These are phyloP conservation scores for Alternaria gansuensis DNA, from an alignment of 2,329 filamentous ascomycete genomes.

Conservation along the genomic window DNA sequence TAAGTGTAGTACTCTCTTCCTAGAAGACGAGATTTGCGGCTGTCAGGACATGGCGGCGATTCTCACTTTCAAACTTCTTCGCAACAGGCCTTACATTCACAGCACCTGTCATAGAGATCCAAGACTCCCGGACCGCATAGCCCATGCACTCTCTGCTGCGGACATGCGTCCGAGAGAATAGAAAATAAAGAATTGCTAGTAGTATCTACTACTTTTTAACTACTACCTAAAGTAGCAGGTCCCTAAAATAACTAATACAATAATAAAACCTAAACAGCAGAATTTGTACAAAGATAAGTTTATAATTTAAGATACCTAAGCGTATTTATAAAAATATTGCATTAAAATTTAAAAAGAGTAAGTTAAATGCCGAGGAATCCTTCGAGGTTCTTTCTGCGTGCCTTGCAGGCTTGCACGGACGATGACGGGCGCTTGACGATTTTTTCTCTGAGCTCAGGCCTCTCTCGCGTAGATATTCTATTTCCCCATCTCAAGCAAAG, in stretches of 20 bases:
- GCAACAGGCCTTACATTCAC: background rate
- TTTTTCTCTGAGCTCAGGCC: conserved; percentile 16
- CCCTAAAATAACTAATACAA: no score
- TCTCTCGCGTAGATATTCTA: conserved; percentile 20
- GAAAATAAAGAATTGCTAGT: no score
- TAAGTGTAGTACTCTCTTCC: background rate
- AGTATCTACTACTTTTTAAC: no score
- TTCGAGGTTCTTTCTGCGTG: background rate
- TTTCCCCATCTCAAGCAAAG: background rate
- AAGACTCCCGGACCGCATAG: background rate
- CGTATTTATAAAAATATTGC: no score
- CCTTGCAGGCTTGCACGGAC: conserved; percentile 8
- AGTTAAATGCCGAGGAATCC: conserved; percentile 1
- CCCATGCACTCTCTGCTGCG: conserved; percentile 1
- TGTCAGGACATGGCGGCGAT: background rate
- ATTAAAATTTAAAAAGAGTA: no score
- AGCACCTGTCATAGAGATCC: conserved; percentile 1
- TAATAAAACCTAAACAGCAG: no score
- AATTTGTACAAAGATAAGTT: no score
- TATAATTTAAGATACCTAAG: no score
- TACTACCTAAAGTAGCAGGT: no score
- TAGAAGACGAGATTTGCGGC: background rate
- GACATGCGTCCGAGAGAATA: background rate
- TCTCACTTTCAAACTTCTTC: background rate
- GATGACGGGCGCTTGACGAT: background rate